Percentiles rank a stretch among this genome's conserved stretches.
phyloP scores from a whole-genome alignment of 176 grass and related monocot species.

The Saccharum officinarum region DNA sequence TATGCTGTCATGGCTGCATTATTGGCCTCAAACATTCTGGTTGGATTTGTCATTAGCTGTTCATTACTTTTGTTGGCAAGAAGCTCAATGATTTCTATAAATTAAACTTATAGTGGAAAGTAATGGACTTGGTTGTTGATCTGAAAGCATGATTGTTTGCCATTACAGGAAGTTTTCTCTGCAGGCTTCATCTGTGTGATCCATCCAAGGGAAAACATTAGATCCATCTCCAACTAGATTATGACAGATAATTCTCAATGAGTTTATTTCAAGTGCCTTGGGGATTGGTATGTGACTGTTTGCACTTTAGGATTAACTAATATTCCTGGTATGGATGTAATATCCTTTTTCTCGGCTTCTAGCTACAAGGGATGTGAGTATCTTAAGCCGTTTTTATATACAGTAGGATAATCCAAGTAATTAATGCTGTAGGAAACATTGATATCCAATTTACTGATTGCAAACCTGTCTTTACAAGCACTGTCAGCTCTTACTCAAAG shows the following conservation, averaged over 20 bases:
- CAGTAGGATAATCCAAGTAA: background rate
- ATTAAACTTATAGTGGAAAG: background rate
- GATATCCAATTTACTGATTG: background rate
- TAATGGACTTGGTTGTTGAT: slow-evolving; percentile 16
- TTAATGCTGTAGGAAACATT: slow-evolving; percentile 9
- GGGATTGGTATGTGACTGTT: slow-evolving; percentile 35
- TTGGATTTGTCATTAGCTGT: slow-evolving; percentile 9
- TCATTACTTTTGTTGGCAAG: background rate
- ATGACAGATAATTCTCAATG: slow-evolving; percentile 31
- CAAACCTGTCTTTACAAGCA: background rate
- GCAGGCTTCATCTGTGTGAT: slow-evolving; percentile 20
- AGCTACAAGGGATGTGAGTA: background rate
- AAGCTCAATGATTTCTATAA: slow-evolving; percentile 11
- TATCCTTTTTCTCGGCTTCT: background rate
- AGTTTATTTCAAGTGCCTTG: slow-evolving; percentile 30
- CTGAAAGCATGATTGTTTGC: slow-evolving; percentile 25
- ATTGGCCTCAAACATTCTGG: background rate
- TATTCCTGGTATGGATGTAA: background rate
- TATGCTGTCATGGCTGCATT: slow-evolving; percentile 13
- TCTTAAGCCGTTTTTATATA: background rate
- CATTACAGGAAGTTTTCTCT: slow-evolving; percentile 22
- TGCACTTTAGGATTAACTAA: background rate
- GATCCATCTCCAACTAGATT: slow-evolving; percentile 30
- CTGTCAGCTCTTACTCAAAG: background rate
- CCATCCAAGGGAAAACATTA: background rate